Base-by-base conservation (phyloP, 306 rosid species). In the Trifolium fragiferum region DNA sequence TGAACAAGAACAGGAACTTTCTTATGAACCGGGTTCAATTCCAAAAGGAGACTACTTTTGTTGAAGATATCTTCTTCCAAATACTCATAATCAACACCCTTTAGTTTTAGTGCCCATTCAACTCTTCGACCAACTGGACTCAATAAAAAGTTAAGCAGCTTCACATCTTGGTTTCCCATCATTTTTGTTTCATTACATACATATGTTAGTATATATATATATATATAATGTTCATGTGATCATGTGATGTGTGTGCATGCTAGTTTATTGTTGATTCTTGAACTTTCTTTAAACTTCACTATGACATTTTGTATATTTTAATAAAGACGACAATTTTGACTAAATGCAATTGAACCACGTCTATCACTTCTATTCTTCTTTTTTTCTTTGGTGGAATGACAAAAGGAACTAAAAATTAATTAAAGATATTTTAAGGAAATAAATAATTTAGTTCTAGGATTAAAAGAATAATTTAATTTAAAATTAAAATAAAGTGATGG, bases 1-100 rank as follows among this genome's bases (percentile, higher is more conserved):
- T 72, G 82, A 30, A 64, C 61, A 27, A 71, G 77, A 78, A 78
- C 68, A 13, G 77, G 77, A 40, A 70, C 82, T 63, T 77, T 80
- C 4, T 73, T 70, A 47, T 50, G 78, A 74, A 84, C 81, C 20
- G 85, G 87, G 78, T 84, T 84, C 43, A 77, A 55, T 49, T 77
- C 53, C 6, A 77, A 61, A 64, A 81, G 85, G 8, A 84, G 83
- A 38, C 2, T 76, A 64, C 76, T 84, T 20, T 81, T 81, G 78
- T 77, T 69, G 78, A 74, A 81, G 68, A 84, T 21, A 21, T 84
- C 87, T 74, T 84, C 85, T 81, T 84, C 87, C 64, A 77, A 6
- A 6, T 84, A 77, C 7, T 80, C 81, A 43, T 46, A 84, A 7
- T 81, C 73, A 19, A 84, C 11, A 50, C 83, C 82, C 54, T 78